These are phyloP conservation scores for Solanum rostratum DNA, from an alignment of 257 asterid species.

Conservation along the genomic window DNA sequence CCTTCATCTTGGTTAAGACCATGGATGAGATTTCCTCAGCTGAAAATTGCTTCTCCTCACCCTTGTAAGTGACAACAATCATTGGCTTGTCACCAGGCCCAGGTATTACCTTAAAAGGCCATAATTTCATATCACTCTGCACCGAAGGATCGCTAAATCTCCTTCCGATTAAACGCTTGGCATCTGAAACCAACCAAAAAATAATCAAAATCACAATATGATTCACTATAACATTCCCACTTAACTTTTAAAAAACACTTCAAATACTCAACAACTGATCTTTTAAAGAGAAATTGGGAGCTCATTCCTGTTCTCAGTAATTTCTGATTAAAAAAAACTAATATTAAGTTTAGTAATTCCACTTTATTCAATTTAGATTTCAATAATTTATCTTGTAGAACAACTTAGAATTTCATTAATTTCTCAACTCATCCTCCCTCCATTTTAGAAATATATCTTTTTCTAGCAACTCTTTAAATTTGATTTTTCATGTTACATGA, in stretches of 20 bases:
- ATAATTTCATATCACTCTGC: background rate
- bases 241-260: too few species aligned
- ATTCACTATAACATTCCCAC: background rate
- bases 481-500: too few species aligned
- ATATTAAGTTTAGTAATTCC: background rate
- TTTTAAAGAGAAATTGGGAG: background rate
- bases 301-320: background rate
- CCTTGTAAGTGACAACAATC: constrained; percentile 16
- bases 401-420: background rate
- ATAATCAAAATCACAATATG: too few species aligned
- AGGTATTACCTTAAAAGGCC: background rate
- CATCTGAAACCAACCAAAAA: background rate
- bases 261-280: background rate
- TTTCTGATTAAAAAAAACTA: background rate
- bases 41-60: constrained; percentile 17
- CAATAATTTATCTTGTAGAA: background rate
- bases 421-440: too few species aligned
- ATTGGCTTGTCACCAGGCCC: constrained; percentile 13
- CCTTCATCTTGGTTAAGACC: constrained; percentile 18
- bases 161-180: background rate
- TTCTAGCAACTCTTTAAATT: too few species aligned
- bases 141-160: background rate
- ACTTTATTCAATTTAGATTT: background rate
- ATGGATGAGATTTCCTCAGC: constrained; percentile 22
- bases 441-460: too few species aligned